These are phyloP conservation scores for Pouteria glomerata DNA, from an alignment of 148 eudicot genomes.

Conservation along the genomic window DNA sequence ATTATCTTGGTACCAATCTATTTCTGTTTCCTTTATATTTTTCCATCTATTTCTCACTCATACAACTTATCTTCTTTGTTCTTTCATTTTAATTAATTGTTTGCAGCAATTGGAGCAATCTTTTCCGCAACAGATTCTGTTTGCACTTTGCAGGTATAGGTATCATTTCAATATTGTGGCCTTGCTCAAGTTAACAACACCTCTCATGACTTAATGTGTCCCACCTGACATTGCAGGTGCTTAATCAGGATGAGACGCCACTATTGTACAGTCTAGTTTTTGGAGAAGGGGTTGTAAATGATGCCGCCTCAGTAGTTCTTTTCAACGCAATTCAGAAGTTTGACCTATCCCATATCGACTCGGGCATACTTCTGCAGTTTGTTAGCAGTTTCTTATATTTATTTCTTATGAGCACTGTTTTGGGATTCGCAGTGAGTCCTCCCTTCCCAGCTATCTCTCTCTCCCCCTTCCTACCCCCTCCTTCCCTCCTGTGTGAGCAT, in stretches of 20 bases:
- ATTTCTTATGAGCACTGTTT: slow-evolving; percentile 55
- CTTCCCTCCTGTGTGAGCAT: neutral
- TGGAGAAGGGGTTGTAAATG: slow-evolving; percentile 89
- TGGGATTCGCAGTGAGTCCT: slow-evolving; percentile 58
- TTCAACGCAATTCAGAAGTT: slow-evolving; percentile 84
- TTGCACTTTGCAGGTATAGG: slow-evolving; percentile 63
- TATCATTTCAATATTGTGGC: neutral
- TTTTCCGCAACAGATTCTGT: slow-evolving; percentile 81
- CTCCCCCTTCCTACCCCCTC: slow-evolving; percentile 1
- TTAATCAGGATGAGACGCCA: slow-evolving; percentile 79
- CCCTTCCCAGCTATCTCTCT: slow-evolving; percentile 5
- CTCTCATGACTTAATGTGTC: neutral
- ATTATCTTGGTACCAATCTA: slow-evolving; percentile 49
- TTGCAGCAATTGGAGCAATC: slow-evolving; percentile 69
- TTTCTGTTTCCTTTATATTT: neutral
- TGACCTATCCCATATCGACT: slow-evolving; percentile 47
- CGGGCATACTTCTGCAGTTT: slow-evolving; percentile 44
- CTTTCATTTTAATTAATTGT: slow-evolving; percentile 4
- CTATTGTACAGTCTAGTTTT: slow-evolving; percentile 73
- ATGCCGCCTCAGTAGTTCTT: slow-evolving; percentile 81
- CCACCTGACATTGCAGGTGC: slow-evolving; percentile 41
- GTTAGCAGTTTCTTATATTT: slow-evolving; percentile 58
- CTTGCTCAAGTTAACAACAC: neutral
- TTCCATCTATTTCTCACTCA: neutral
- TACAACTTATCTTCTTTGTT: neutral